Evolutionary conservation across 2,329 filamentous ascomycete genomes (phyloP).

Genomic region (Penicillium sp.): DNA sequence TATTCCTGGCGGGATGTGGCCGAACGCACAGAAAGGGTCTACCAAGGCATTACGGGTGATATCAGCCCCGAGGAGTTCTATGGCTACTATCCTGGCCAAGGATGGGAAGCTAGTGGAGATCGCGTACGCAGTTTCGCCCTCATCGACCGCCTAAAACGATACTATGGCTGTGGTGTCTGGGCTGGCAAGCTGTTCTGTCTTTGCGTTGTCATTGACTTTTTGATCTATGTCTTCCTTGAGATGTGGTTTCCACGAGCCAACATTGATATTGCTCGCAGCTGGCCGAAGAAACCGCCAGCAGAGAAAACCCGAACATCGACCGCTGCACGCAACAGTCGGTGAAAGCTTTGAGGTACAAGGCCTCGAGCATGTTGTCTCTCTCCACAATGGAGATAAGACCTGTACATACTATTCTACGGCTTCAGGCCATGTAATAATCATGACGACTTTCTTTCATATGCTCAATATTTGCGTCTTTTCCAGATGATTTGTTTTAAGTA

Average conservation of each 20-base stretch:
- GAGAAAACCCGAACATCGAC: constrained; percentile 20
- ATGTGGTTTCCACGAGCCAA: constrained; percentile 81
- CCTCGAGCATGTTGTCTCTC: not conserved
- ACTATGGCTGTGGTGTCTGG: constrained; percentile 98
- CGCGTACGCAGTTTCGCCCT: constrained; percentile 85
- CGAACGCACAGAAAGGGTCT: constrained; percentile 89
- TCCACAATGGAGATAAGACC: not conserved
- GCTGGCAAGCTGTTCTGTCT: constrained; percentile 96
- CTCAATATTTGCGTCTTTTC: not conserved
- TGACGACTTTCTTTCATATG: not conserved
- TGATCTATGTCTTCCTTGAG: constrained; percentile 87
- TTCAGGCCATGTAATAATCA: not conserved
- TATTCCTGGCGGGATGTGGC: constrained; percentile 99
- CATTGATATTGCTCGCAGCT: constrained; percentile 89
- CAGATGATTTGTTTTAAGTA: not conserved
- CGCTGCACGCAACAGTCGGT: constrained; percentile 12
- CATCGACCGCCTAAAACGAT: constrained; percentile 92
- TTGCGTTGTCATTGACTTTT: constrained; percentile 90
- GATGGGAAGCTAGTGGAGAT: constrained; percentile 73
- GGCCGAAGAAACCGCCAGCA: constrained; percentile 74
- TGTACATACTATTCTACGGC: not conserved
- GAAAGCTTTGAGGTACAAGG: not conserved
- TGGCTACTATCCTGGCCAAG: constrained; percentile 72
- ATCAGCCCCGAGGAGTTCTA: constrained; percentile 88
- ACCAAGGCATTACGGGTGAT: constrained; percentile 88